Evolutionary conservation across 768 basidiomycete genomes (phyloP).

Genomic region (Trametes sanguinea): DNA sequence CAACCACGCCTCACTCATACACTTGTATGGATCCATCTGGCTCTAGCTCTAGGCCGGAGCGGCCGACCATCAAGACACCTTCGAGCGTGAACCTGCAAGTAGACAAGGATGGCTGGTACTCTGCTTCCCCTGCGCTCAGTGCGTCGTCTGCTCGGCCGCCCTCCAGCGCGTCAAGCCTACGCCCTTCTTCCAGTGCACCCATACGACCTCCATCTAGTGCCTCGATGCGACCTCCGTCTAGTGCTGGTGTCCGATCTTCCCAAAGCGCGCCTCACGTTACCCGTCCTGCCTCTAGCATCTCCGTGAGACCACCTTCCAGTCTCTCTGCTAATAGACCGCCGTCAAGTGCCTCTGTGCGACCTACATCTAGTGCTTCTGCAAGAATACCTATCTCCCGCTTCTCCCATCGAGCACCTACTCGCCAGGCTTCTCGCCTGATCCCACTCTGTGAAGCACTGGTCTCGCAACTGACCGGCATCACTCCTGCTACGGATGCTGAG

Average conservation of each 20-base stretch:
- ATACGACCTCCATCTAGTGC: constrained; percentile 21
- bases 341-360: constrained; percentile 40
- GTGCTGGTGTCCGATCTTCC: constrained; percentile 20
- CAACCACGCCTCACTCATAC: no score
- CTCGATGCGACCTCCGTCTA: constrained; percentile 38
- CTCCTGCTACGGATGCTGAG: constrained; percentile 43
- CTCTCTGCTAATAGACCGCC: constrained; percentile 42
- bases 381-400: constrained; percentile 35
- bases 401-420: constrained; percentile 54
- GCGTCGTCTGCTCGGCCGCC: constrained; percentile 12
- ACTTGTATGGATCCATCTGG: constrained; percentile 5
- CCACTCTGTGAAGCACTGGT: constrained; percentile 58
- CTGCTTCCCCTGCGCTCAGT: constrained; percentile 6
- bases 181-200: constrained; percentile 21
- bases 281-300: constrained; percentile 33
- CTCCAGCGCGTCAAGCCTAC: constrained; percentile 3
- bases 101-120: constrained; percentile 22
- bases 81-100: neutral
- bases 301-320: constrained; percentile 35
- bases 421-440: constrained; percentile 51
- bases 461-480: constrained; percentile 54
- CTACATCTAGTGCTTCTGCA: constrained; percentile 40
- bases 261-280: constrained; percentile 7
- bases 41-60: neutral
- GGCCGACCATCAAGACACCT: neutral